Conservation (phyloP, 306 rosid species). For the Gleditsia sinensis region DNA sequence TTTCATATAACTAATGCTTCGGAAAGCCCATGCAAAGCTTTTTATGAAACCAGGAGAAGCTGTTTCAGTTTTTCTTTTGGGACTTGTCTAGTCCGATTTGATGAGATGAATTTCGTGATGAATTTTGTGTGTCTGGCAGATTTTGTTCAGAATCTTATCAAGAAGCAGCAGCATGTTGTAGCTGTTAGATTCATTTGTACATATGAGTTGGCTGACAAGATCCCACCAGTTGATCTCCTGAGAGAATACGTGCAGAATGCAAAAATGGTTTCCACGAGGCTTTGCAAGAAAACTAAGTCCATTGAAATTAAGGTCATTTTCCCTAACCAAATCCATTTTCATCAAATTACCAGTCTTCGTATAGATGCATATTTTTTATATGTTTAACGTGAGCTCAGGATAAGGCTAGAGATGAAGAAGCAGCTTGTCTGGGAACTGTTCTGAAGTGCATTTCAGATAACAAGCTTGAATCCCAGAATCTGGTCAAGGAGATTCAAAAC, state of each 20-base stretch:
- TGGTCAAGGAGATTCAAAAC: constrained; percentile 29
- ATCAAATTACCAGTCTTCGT: constrained; percentile 14
- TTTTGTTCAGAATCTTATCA: constrained; percentile 45
- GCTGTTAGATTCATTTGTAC: constrained; percentile 62
- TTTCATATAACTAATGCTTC: too few species aligned
- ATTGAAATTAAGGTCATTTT: constrained; percentile 37
- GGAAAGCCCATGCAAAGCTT: too few species aligned
- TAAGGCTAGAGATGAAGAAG: constrained; percentile 39
- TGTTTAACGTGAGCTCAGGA: constrained; percentile 41
- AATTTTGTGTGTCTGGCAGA: constrained; percentile 27
- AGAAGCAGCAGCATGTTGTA: constrained; percentile 43
- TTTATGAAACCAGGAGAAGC: too few species aligned
- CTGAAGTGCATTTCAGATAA: constrained; percentile 50
- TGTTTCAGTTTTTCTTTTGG: neutral
- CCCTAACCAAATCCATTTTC: neutral
- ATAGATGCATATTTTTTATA: neutral
- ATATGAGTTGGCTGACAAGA: constrained; percentile 47
- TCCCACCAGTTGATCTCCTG: constrained; percentile 46
- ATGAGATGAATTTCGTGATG: too few species aligned
- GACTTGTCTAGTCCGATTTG: constrained; percentile 18
- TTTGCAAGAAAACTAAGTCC: neutral
- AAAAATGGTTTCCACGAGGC: neutral
- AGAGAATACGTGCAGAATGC: constrained; percentile 27
- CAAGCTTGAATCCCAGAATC: constrained; percentile 40
- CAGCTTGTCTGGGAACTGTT: constrained; percentile 37